Conservation (phyloP, 805 yeast species). For the Schwanniomyces vanrijiae region DNA sequence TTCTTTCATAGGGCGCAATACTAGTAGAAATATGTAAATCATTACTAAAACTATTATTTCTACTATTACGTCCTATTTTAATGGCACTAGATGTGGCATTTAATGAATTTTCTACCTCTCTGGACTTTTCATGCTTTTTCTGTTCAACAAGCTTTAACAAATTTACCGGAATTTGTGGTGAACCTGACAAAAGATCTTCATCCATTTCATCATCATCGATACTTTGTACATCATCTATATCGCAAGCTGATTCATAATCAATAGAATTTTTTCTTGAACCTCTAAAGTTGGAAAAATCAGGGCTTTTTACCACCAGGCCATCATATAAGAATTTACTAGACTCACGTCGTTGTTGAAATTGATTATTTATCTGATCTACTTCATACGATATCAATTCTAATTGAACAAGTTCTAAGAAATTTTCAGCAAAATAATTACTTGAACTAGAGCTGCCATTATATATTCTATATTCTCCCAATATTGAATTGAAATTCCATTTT, state of each 20-base stretch:
- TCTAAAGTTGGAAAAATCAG: conserved; percentile 1
- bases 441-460: conserved; percentile 64
- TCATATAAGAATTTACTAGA: neutral
- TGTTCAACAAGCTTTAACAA: conserved; percentile 55
- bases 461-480: conserved; percentile 80
- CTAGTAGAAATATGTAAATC: conserved; percentile 18
- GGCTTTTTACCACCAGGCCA: neutral
- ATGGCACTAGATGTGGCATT: conserved; percentile 27
- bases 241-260: conserved; percentile 20
- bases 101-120: conserved; percentile 26
- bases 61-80: conserved; percentile 13
- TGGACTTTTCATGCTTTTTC: conserved; percentile 37
- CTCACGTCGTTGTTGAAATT: conserved; percentile 14
- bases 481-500: conserved; percentile 85
- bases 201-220: conserved; percentile 44
- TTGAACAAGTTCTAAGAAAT: conserved; percentile 72
- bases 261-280: conserved; percentile 2
- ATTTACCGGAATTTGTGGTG: conserved; percentile 70
- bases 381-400: conserved; percentile 49
- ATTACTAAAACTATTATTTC: conserved; percentile 22
- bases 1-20: conserved; percentile 19
- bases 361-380: conserved; percentile 27
- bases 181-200: conserved; percentile 51
- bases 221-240: conserved; percentile 22
- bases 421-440: conserved; percentile 77